Evolutionary conservation across 2,329 filamentous ascomycete genomes (phyloP).

Genomic region (Aspergillus oerlinghausenensis): DNA sequence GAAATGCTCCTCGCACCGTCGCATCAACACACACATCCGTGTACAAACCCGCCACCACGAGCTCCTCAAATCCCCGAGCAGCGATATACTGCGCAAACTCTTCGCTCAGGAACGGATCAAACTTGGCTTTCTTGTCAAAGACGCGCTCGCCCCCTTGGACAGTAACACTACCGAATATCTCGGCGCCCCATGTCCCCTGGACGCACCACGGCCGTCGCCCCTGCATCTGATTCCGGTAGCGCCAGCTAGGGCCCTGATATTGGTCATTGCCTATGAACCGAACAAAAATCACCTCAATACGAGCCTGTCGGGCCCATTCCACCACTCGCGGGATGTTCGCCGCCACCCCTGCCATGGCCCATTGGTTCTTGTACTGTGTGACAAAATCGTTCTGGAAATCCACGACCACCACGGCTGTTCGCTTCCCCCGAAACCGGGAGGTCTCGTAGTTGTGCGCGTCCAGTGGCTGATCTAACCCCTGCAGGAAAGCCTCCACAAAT

Average conservation of each 20-base stretch:
- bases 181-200: conserved; percentile 1
- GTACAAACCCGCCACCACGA: background rate
- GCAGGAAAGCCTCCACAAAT: background rate
- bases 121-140: background rate
- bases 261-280: background rate
- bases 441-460: too few species aligned
- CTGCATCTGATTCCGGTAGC: background rate
- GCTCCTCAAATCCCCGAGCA: background rate
- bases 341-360: background rate
- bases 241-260: background rate
- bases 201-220: background rate
- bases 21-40: background rate
- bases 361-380: background rate
- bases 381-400: conserved; percentile 5
- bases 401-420: background rate
- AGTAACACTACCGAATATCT: background rate
- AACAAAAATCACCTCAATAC: background rate
- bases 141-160: background rate
- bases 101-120: background rate
- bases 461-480: background rate
- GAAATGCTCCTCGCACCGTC: background rate
- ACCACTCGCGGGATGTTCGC: background rate
- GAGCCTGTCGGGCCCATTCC: background rate
- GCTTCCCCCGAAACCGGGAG: too few species aligned
- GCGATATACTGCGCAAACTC: background rate